Base-by-base conservation (phyloP, 202 grass and related monocot genomes). In the Schoenoplectus tabernaemontani region DNA sequence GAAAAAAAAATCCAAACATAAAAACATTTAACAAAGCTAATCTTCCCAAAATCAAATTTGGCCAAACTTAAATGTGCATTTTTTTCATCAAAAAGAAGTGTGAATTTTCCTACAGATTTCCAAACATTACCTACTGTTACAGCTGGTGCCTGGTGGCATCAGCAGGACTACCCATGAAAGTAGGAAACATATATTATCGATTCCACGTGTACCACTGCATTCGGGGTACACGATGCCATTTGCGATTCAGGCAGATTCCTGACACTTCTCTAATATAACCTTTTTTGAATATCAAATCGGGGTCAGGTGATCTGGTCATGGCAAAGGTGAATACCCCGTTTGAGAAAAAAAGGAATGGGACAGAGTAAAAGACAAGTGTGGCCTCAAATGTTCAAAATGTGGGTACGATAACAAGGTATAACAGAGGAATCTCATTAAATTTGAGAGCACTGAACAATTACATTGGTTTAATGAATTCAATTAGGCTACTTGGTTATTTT, bases 181-280 rank as follows among this genome's bases (percentile, higher is more conserved):
- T 15, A 13, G 2, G 50, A 50, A 50, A 72, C 43, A 72, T 28
- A 50, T 71, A 73, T 32, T 73, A 43, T 9, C 6, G 2, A n/a
- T 0, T 73, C 23, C 69, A 73, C 44, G 5, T 51, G 69, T 73
- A 32, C 1, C 20, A 1, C 24, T 53, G 69, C 3, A 0, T 6
- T 19, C 9, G 5, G 42, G 13, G 5, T 53, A 51, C 69, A 32
- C 50, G 44, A 73, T 7, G 13, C 69, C 69, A 73, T 50, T 28
- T 9, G 51, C 7, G 44, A 73, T 53, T 73, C 69, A 73, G 46
- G 12, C 42, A 73, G 69, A 73, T 73, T 73, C 69, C 69, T 53
- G 69, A 73, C 69, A 51, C 69, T 53, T 53, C 44, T 73, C 69
- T 73, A 32, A 51, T 32, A 33, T 47, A 7, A 30, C 6, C 22